These are phyloP conservation scores for Citrus mangshanensis DNA, from an alignment of 345 rosid genomes.

Conservation along the genomic window DNA sequence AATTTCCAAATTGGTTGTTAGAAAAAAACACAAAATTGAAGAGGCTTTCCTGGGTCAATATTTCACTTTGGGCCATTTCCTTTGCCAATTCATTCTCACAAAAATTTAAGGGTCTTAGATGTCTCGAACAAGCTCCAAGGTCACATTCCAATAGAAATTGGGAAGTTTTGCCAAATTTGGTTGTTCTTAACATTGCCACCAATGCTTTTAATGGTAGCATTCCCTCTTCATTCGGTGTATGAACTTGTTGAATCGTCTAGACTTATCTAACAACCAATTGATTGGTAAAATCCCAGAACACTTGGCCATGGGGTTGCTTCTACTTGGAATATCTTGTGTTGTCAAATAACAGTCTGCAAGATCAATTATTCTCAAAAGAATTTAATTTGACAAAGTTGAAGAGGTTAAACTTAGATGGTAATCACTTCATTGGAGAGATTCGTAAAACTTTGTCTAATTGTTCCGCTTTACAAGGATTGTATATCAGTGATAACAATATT, in stretches of 20 bases:
- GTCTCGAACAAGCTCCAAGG: neutral
- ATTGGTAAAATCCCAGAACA: neutral
- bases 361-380: too few relatives aligned
- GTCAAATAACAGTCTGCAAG: neutral
- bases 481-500: too few relatives aligned
- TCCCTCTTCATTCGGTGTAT: neutral
- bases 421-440: neutral
- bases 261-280: neutral
- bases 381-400: neutral
- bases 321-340: neutral
- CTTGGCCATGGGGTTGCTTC: neutral
- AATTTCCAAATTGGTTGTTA: too few relatives aligned
- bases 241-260: neutral
- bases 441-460: neutral
- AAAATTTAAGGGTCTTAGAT: too few relatives aligned
- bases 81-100: neutral
- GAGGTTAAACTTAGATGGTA: neutral
- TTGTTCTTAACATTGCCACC: neutral
- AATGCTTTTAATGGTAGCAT: neutral
- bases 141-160: neutral
- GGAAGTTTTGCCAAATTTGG: neutral
- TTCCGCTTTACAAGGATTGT: neutral
- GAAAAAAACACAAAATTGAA: neutral
- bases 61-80: neutral
- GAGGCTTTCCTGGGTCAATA: neutral